phyloP scores from a whole-genome alignment of 2,329 filamentous ascomycete genomes.

The Fusarium nisikadoi region DNA sequence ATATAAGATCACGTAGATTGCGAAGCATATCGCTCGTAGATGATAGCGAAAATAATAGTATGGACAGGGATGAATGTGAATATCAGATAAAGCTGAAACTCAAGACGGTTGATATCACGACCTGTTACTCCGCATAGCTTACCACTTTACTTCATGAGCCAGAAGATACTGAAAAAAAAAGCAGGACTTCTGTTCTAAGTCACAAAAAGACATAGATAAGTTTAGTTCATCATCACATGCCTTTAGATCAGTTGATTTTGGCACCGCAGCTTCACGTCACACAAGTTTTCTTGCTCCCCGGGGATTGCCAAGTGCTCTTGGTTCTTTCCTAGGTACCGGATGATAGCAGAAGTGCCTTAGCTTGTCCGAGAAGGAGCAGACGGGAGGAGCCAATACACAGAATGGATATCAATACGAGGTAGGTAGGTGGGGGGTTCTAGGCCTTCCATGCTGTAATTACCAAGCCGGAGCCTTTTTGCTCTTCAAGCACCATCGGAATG shows the following conservation, averaged over 20 bases:
- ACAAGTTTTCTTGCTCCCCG: background rate
- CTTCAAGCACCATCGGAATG: background rate
- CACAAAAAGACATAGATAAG: background rate
- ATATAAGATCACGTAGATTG: background rate
- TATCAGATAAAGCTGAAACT: slow-evolving; percentile 7
- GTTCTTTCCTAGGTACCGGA: background rate
- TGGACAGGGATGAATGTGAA: background rate
- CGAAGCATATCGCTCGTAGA: background rate
- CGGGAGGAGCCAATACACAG: background rate
- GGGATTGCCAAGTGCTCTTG: background rate
- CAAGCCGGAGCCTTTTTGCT: background rate
- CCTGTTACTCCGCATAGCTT: background rate
- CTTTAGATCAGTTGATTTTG: background rate
- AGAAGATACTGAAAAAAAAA: background rate
- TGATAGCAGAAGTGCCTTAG: background rate
- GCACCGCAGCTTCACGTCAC: background rate
- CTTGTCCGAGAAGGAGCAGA: slow-evolving; percentile 19
- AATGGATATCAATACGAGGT: slow-evolving; percentile 32
- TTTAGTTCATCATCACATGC: background rate
- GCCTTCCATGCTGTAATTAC: background rate
- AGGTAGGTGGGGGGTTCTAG: slow-evolving; percentile 28
- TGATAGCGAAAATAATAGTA: background rate
- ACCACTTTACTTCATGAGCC: background rate
- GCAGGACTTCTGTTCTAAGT: background rate
- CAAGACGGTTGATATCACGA: background rate